Conservation (phyloP, 148 eudicot genomes). For the Diospyros kaki region DNA sequence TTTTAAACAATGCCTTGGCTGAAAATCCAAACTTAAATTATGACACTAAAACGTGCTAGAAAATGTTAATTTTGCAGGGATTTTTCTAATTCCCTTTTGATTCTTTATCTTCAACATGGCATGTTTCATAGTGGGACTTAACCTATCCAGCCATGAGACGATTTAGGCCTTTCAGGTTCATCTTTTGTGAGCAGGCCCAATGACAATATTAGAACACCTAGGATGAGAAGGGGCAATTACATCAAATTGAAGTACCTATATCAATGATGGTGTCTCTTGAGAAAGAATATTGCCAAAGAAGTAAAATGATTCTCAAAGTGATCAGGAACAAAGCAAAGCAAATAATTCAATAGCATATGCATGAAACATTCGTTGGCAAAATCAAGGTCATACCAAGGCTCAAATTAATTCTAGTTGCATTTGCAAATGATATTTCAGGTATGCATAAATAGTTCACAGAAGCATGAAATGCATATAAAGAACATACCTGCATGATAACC, state of each 20-base stretch:
- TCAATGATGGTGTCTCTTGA: no score
- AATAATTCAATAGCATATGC: not conserved
- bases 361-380: not conserved
- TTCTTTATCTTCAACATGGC: no score
- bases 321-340: not conserved
- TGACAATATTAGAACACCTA: not conserved
- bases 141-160: no score
- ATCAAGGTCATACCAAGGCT: not conserved
- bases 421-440: not conserved
- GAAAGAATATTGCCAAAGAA: not conserved
- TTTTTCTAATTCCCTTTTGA: not conserved
- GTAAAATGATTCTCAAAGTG: not conserved
- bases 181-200: not conserved
- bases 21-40: not conserved
- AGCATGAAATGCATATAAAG: not conserved
- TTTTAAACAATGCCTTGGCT: no score
- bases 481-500: conserved; percentile 75
- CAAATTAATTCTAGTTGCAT: not conserved
- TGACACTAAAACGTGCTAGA: not conserved
- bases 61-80: not conserved
- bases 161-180: not conserved
- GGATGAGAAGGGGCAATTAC: not conserved
- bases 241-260: not conserved
- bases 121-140: not conserved
- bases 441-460: not conserved